Evolutionary conservation across 441 rosid species (phyloP).

Genomic region (Cnidoscolus chayamansa): DNA sequence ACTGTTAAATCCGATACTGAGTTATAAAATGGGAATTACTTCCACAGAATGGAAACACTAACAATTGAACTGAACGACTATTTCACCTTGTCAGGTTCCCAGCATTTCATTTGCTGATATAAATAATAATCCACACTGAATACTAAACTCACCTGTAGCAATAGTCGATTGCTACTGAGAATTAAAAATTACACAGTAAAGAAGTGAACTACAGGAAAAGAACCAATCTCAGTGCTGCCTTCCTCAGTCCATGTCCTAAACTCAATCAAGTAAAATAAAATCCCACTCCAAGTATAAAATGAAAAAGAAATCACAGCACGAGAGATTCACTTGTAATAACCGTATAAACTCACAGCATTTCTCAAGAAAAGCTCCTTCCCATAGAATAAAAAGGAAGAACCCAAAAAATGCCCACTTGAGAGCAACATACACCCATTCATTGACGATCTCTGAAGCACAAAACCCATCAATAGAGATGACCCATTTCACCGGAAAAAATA

Average conservation of each 20-base stretch:
- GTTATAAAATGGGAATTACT: neutral
- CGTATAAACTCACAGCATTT: conserved; percentile 13
- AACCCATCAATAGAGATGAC: conserved; percentile 24
- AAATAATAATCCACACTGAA: conserved; percentile 10
- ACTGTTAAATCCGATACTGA: neutral
- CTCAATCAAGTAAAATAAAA: conserved; percentile 12
- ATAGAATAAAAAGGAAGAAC: neutral
- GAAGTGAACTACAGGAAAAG: neutral
- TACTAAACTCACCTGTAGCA: conserved; percentile 13
- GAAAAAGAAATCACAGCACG: conserved; percentile 5
- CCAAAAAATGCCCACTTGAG: neutral
- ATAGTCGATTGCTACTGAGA: conserved; percentile 10
- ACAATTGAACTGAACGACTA: neutral
- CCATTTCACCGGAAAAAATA: conserved; percentile 15
- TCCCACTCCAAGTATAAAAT: neutral
- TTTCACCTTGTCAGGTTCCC: conserved; percentile 9
- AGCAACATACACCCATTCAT: conserved; percentile 16
- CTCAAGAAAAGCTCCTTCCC: neutral
- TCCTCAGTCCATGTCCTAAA: conserved; percentile 13
- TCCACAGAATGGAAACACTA: neutral
- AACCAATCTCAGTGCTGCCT: neutral
- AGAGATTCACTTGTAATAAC: neutral
- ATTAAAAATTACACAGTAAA: neutral
- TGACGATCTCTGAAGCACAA: conserved; percentile 19
- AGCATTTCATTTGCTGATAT: neutral